Evolutionary conservation across 805 yeast genomes (phyloP).

Genomic region (Naumovozyma dairenensis): DNA sequence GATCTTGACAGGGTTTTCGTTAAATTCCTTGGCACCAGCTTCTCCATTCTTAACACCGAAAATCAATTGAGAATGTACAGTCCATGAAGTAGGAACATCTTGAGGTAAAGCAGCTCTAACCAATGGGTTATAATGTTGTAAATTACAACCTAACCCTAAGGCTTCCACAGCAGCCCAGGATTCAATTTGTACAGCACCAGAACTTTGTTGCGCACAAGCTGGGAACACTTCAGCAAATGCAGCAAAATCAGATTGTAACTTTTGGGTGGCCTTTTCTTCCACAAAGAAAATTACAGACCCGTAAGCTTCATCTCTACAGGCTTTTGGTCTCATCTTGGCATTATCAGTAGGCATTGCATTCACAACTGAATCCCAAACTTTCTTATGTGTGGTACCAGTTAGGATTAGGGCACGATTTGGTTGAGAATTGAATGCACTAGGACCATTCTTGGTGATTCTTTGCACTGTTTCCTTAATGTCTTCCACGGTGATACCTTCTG

Average conservation of each 20-base stretch:
- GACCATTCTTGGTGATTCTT: slow-evolving; percentile 36
- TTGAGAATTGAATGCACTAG: slow-evolving; percentile 44
- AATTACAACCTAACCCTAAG: slow-evolving; percentile 39
- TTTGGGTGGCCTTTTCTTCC: slow-evolving; percentile 32
- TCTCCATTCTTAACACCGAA: slow-evolving; percentile 37
- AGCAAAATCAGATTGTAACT: slow-evolving; percentile 35
- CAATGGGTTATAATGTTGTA: slow-evolving; percentile 43
- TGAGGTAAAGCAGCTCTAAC: slow-evolving; percentile 33
- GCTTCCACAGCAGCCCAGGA: slow-evolving; percentile 40
- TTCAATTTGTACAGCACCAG: slow-evolving; percentile 41
- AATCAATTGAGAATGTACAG: slow-evolving; percentile 40
- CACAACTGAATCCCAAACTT: slow-evolving; percentile 37
- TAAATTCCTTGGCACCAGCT: slow-evolving; percentile 33
- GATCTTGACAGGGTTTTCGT: slow-evolving; percentile 35
- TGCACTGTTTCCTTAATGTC: slow-evolving; percentile 34
- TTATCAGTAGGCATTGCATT: slow-evolving; percentile 30
- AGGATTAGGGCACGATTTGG: slow-evolving; percentile 39
- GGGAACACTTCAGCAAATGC: slow-evolving; percentile 37
- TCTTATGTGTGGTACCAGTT: slow-evolving; percentile 36
- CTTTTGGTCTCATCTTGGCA: slow-evolving; percentile 34
- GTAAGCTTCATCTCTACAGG: slow-evolving; percentile 36
- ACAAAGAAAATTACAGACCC: slow-evolving; percentile 44
- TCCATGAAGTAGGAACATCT: slow-evolving; percentile 35
- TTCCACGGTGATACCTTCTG: slow-evolving; percentile 32
- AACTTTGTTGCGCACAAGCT: slow-evolving; percentile 36